Percentiles rank a stretch among this genome's conserved stretches.
These are phyloP conservation scores for Bocquillonia castaneifolia DNA, from an alignment of 441 rosid genomes.

Conservation along the genomic window DNA sequence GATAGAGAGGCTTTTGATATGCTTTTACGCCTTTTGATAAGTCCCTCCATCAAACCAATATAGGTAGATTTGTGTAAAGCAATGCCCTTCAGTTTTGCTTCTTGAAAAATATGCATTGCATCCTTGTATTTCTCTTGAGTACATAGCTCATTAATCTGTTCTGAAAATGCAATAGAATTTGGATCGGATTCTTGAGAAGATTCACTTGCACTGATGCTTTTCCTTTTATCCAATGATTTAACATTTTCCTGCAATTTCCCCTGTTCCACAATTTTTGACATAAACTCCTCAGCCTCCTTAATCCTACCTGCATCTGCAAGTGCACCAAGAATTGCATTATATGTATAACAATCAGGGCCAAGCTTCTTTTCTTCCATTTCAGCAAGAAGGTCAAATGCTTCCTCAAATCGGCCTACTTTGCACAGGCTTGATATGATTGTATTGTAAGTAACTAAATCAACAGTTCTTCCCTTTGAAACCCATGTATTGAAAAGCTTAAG, in stretches of 20 bases:
- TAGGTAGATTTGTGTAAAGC: constrained; percentile 37
- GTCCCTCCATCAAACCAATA: constrained; percentile 46
- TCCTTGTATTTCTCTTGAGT: constrained; percentile 54
- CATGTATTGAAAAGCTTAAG: constrained; percentile 64
- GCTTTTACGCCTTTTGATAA: constrained; percentile 53
- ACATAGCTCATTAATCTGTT: constrained; percentile 63
- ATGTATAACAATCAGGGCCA: constrained; percentile 65
- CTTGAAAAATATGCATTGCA: constrained; percentile 40
- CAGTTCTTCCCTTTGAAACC: constrained; percentile 47
- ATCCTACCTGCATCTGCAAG: constrained; percentile 49
- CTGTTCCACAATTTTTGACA: constrained; percentile 41
- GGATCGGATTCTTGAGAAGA: constrained; percentile 33
- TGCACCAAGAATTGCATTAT: constrained; percentile 47
- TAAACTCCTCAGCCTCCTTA: constrained; percentile 55
- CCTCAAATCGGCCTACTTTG: constrained; percentile 58
- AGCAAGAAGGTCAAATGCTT: constrained; percentile 56
- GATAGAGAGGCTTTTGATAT: constrained; percentile 29
- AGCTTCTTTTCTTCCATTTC: constrained; percentile 64
- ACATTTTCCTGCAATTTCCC: constrained; percentile 36
- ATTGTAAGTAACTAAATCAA: constrained; percentile 73
- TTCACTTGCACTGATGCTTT: constrained; percentile 22
- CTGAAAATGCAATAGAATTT: constrained; percentile 41
- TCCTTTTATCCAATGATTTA: constrained; percentile 24
- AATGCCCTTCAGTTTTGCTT: constrained; percentile 40
- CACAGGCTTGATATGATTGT: constrained; percentile 69